Base-by-base conservation (phyloP, 1,139 yeast genomes). In the Suhomyces atakaporum region DNA sequence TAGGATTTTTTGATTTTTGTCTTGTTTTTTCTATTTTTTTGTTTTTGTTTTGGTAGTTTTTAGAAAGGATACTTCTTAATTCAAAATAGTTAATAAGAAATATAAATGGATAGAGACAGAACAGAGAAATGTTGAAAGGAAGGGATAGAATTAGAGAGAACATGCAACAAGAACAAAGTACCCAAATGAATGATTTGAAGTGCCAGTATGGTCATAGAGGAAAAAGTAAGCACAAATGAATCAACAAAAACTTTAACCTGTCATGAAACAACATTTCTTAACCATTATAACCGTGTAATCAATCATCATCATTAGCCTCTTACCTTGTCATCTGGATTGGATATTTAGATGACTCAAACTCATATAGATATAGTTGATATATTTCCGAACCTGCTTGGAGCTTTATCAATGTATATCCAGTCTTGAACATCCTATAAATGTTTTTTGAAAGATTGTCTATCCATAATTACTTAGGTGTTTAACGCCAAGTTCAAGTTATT, bases 401-500 rank as follows among this genome's bases (percentile, higher is more conserved):
- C 21, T 7, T 11, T 22, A 23, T 19, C 27, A 23, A 23, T 9
- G 13, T 11, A 16, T 26, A 22, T 26, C 22, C 19, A 11, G 23
- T 19, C 14, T 13, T 14, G 11, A 11, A 30, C 26, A 25, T 30
- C 33, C 33, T 18, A 14, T 5, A 30, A 30, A 30, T 25, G 26
- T 24, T 8, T 18, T 6, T 18, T 6, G 20, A 18, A 5, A 18
- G 7, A 18, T 18, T 23, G 21, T 20, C 27, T 11, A 19, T 13
- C 10, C 24, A 24, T 11, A 19, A 9, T 24, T 13, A 22, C 15
- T 38, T 36, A 44, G 27, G 49, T 47, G 30, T 45, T 42, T 38
- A 45, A 38, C 8, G 46, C 44, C 28, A 44, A 36, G 31, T 45
- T 46, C 36, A 46, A 38, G 31, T 36, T 38, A 29, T 40, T 44